These are phyloP conservation scores for Aotearoamyces nothofagi DNA, from an alignment of 2,329 filamentous ascomycete genomes.

Conservation along the genomic window DNA sequence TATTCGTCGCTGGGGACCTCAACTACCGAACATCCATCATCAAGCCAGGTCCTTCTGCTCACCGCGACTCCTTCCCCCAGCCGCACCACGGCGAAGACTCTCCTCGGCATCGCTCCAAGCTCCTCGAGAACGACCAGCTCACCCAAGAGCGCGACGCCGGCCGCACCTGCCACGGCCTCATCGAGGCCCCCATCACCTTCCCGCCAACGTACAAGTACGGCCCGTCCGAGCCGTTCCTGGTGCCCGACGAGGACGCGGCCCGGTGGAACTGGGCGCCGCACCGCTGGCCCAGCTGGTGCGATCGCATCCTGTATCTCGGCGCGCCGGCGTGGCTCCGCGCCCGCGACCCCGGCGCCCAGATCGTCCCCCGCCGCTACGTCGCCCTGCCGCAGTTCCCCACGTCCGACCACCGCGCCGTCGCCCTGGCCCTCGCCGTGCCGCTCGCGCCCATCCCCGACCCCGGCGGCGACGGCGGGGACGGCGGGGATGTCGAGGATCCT, in stretches of 20 bases:
- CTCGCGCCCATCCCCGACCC: slow-evolving; percentile 26
- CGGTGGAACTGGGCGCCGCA: slow-evolving; percentile 65
- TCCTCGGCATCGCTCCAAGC: slow-evolving; percentile 44
- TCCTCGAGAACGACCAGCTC: slow-evolving; percentile 68
- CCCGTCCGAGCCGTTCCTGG: slow-evolving; percentile 26
- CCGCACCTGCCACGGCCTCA: slow-evolving; percentile 62
- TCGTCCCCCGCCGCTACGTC: slow-evolving; percentile 49
- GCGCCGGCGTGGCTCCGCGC: slow-evolving; percentile 34
- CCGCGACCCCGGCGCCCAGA: slow-evolving; percentile 23
- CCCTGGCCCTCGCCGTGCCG: slow-evolving; percentile 53
- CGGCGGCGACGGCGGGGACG: slow-evolving; percentile 13
- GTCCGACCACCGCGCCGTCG: slow-evolving; percentile 80
- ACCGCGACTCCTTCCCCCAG: slow-evolving; percentile 42
- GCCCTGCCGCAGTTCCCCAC: slow-evolving; percentile 65
- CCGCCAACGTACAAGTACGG: slow-evolving; percentile 91
- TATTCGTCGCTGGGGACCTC: slow-evolving; percentile 83
- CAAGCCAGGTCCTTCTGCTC: slow-evolving; percentile 42
- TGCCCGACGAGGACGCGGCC: slow-evolving; percentile 22
- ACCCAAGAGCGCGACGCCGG: slow-evolving; percentile 52
- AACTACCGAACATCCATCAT: slow-evolving; percentile 79
- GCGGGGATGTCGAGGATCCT: slow-evolving; percentile 18
- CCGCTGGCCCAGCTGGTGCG: slow-evolving; percentile 87
- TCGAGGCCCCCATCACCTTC: slow-evolving; percentile 61
- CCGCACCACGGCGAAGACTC: slow-evolving; percentile 33
- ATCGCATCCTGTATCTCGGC: slow-evolving; percentile 70